Base-by-base conservation (phyloP, 768 basidiomycete genomes). In the Termitomyces sp. region DNA sequence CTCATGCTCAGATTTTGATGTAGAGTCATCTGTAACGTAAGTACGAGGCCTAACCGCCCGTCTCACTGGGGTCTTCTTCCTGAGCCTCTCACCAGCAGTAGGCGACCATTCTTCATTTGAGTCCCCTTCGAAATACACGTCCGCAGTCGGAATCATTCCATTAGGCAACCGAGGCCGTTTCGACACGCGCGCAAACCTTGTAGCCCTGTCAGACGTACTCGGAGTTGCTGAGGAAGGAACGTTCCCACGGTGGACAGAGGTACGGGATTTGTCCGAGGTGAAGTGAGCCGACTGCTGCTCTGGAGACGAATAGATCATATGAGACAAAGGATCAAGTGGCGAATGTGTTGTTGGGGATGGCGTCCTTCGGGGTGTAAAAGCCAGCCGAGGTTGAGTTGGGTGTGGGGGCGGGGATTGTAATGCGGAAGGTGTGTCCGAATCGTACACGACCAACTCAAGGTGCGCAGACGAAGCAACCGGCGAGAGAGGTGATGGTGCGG, bases 41-140 rank as follows among this genome's bases (percentile, higher is more conserved):
- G 6, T 12, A 24, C 27, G 36, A 22, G 48, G 18, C 24, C 30
- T 22, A 6, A 30, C 56, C 2, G 39, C 18, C n/a, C 36, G 54
- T 20, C 24, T 37, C 15, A 2, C 49, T 53, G 16, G 24, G 15
- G 2, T 22, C 54, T 51, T 48, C 54, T 42, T 34, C 8, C 6
- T 22, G 6, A 46, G 27, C 18, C 51, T 34, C 55, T 53, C 22
- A 8, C 3, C 13, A 7, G 0, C 27, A 2, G 33, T 16, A 2
- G 13, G 49, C 4, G 18, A 18, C 60, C 56, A 61, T 18, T 62
- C 61, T 18, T 37, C 52, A 42, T 46, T 36, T 6, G 62, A 65
- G 13, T 42, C 51, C 5, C 41, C 53, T 15, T 54, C 53, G 18
- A 54, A 0, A 30, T 54, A 5, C 39, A 54, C 6, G 16, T 54